Evolutionary conservation across 345 rosid genomes (phyloP).

Genomic region (Melaleuca alternifolia): DNA sequence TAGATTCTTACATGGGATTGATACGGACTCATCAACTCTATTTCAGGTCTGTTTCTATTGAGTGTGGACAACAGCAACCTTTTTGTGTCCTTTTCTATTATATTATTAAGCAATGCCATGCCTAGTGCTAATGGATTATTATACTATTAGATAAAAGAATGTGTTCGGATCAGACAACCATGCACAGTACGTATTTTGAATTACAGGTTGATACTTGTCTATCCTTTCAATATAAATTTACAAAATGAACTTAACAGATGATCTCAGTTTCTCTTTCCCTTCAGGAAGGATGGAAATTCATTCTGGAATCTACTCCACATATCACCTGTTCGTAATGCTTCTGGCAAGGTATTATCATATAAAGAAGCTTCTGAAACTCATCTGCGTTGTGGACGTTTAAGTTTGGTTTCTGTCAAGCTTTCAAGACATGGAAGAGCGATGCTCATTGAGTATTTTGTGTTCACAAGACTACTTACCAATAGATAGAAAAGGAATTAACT

Average conservation of each 20-base stretch:
- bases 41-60: slow-evolving; percentile 31
- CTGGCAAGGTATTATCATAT: slow-evolving; percentile 68
- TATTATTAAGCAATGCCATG: background rate
- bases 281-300: slow-evolving; percentile 71
- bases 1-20: slow-evolving; percentile 60
- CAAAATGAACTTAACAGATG: background rate
- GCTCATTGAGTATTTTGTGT: background rate
- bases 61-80: background rate
- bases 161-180: slow-evolving; percentile 51
- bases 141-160: slow-evolving; percentile 45
- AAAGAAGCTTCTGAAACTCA: background rate
- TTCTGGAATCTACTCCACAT: slow-evolving; percentile 94
- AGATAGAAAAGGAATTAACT: background rate
- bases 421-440: background rate
- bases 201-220: slow-evolving; percentile 74
- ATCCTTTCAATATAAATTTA: slow-evolving; percentile 4
- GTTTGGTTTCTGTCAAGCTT: background rate
- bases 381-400: background rate
- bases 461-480: background rate
- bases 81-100: background rate
- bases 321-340: slow-evolving; percentile 87
- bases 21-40: slow-evolving; percentile 48
- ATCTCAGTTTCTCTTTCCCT: background rate
- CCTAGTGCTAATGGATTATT: background rate
- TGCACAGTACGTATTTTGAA: slow-evolving; percentile 92